Conservation (phyloP, 306 rosid genomes). For the Pterocarpus santalinus region DNA sequence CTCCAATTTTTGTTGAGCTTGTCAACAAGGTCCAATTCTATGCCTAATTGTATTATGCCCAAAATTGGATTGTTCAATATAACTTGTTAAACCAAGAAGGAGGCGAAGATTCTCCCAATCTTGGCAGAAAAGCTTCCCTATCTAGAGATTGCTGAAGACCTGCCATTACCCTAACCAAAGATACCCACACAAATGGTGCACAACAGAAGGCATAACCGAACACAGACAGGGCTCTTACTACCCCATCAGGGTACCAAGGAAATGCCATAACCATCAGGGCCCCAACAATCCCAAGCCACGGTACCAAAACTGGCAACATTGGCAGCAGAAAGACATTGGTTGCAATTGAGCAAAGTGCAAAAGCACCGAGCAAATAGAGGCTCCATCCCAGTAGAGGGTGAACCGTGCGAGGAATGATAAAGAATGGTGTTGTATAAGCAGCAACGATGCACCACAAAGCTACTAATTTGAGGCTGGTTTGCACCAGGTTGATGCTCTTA, state of each 20-base stretch:
- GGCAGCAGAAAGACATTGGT: slow-evolving; percentile 66
- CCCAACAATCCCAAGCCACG: slow-evolving; percentile 69
- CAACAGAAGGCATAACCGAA: slow-evolving; percentile 75
- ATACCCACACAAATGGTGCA: slow-evolving; percentile 76
- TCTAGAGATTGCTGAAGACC: slow-evolving; percentile 76
- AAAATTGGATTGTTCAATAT: slow-evolving; percentile 46
- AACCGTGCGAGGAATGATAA: slow-evolving; percentile 77
- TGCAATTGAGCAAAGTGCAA: slow-evolving; percentile 64
- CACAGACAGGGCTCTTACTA: slow-evolving; percentile 73
- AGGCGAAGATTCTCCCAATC: slow-evolving; percentile 65
- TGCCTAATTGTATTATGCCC: neutral
- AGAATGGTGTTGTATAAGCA: slow-evolving; percentile 72
- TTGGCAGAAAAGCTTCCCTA: slow-evolving; percentile 74
- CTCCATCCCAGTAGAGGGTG: slow-evolving; percentile 91
- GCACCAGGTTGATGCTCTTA: slow-evolving; percentile 60
- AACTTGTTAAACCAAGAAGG: slow-evolving; percentile 67
- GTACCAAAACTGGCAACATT: slow-evolving; percentile 61
- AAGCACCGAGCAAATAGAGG: slow-evolving; percentile 70
- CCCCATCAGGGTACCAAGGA: slow-evolving; percentile 82
- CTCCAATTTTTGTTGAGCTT: neutral
- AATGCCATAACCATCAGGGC: slow-evolving; percentile 77
- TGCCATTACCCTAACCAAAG: slow-evolving; percentile 57
- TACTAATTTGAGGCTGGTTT: slow-evolving; percentile 61
- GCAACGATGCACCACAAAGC: slow-evolving; percentile 78
- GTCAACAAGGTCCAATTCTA: neutral